A percentile compares a stretch with the other conserved stretches of the same genome.
Evolutionary conservation across 2,329 filamentous ascomycete genomes (phyloP).

Genomic region (Penicillium sp.): DNA sequence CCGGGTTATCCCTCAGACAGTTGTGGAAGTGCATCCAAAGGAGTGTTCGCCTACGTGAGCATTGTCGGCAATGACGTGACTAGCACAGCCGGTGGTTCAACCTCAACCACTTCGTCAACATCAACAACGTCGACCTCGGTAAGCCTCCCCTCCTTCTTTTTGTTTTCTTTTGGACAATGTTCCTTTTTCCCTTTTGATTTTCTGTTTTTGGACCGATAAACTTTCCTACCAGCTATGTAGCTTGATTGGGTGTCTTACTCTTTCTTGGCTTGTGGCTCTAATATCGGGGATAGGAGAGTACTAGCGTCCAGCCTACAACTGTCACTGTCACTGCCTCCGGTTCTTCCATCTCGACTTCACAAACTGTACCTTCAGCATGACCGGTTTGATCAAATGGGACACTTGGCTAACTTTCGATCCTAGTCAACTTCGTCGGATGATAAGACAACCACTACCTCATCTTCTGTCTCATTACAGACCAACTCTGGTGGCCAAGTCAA

Average conservation of each 20-base stretch:
- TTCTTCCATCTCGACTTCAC: not conserved
- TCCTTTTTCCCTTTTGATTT: constrained; percentile 2
- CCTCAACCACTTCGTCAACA: constrained; percentile 12
- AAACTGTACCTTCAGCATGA: constrained; percentile 9
- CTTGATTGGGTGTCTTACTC: constrained; percentile 1
- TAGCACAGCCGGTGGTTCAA: constrained; percentile 24
- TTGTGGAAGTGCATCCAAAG: constrained; percentile 36
- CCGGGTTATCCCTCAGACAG: constrained; percentile 42
- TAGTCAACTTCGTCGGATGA: constrained; percentile 12
- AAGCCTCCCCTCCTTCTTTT: constrained; percentile 6
- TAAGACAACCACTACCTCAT: constrained; percentile 12
- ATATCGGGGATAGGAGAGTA: constrained; percentile 18
- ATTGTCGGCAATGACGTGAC: constrained; percentile 28
- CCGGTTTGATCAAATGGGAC: not conserved
- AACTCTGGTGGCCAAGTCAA: constrained; percentile 21
- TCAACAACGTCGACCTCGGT: constrained; percentile 20
- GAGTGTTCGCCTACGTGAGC: constrained; percentile 39
- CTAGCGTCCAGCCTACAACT: constrained; percentile 11
- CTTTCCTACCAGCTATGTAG: not conserved
- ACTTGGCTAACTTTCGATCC: constrained; percentile 6
- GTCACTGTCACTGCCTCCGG: constrained; percentile 9
- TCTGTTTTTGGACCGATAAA: not conserved
- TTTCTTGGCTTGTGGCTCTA: constrained; percentile 12
- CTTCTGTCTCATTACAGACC: constrained; percentile 18
- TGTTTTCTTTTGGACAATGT: not conserved